Evolutionary conservation across 2,329 filamentous ascomycete genomes (phyloP).

Genomic region (Rutstroemia sp.): DNA sequence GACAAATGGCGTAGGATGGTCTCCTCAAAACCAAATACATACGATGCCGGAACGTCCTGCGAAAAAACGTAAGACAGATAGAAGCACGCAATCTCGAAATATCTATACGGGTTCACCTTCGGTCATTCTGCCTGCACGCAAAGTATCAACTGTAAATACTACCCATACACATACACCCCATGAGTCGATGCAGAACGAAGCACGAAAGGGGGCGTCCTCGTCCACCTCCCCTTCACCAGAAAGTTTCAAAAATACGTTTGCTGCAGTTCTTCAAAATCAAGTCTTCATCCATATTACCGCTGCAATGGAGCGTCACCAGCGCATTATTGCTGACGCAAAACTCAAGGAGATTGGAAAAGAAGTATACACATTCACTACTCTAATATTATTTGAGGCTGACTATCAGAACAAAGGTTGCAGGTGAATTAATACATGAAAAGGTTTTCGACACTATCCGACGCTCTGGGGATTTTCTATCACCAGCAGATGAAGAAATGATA

Average conservation of each 20-base stretch:
- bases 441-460: not conserved
- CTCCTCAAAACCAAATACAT: too few relatives aligned
- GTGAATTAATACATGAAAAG: not conserved
- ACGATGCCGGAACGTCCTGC: not conserved
- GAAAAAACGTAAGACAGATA: not conserved
- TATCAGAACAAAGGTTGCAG: not conserved
- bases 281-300: conserved; percentile 4
- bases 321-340: not conserved
- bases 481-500: conserved; percentile 1
- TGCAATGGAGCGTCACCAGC: conserved; percentile 4
- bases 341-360: conserved; percentile 6
- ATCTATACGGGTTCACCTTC: not conserved
- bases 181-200: not conserved
- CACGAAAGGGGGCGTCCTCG: not conserved
- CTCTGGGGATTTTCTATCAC: not conserved
- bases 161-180: not conserved
- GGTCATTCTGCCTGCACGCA: not conserved
- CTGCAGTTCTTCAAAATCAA: not conserved
- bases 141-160: not conserved
- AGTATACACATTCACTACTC: not conserved
- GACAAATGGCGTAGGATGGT: not conserved
- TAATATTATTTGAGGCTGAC: not conserved
- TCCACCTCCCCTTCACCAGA: not conserved
- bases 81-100: not conserved
- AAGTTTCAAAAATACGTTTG: not conserved